These are phyloP conservation scores for Russula dissimulans DNA, from an alignment of 768 basidiomycete genomes.

Conservation along the genomic window DNA sequence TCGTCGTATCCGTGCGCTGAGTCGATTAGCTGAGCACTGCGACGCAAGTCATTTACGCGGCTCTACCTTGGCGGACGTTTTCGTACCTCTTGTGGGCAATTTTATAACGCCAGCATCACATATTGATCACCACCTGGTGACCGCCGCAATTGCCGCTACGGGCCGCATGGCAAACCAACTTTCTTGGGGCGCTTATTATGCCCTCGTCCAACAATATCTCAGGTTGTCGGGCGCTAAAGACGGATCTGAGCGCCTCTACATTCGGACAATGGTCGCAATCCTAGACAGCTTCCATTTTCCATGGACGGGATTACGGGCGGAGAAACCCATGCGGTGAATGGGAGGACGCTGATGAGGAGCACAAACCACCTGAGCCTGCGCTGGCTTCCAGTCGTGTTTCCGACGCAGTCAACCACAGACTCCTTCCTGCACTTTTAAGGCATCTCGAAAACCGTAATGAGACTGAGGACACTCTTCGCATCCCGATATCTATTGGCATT, in stretches of 20 bases:
- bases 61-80: constrained; percentile 65
- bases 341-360: constrained; percentile 24
- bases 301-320: constrained; percentile 49
- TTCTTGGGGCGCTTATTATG: constrained; percentile 77
- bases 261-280: constrained; percentile 76
- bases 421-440: constrained; percentile 70
- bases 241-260: constrained; percentile 64
- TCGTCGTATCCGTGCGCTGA: constrained; percentile 76
- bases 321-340: constrained; percentile 26
- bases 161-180: constrained; percentile 72
- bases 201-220: constrained; percentile 72
- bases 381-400: constrained; percentile 36
- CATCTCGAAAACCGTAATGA: constrained; percentile 79
- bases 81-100: constrained; percentile 80
- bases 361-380: constrained; percentile 13
- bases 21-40: constrained; percentile 73
- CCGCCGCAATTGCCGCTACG: constrained; percentile 75
- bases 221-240: constrained; percentile 59
- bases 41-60: constrained; percentile 57
- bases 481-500: constrained; percentile 83
- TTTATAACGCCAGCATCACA: constrained; percentile 56
- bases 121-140: constrained; percentile 79
- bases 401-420: constrained; percentile 63
- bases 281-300: constrained; percentile 84
- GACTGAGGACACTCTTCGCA: constrained; percentile 75